Evolutionary conservation across 2,329 filamentous ascomycete genomes (phyloP).

Genomic region (Fusarium algeriense): DNA sequence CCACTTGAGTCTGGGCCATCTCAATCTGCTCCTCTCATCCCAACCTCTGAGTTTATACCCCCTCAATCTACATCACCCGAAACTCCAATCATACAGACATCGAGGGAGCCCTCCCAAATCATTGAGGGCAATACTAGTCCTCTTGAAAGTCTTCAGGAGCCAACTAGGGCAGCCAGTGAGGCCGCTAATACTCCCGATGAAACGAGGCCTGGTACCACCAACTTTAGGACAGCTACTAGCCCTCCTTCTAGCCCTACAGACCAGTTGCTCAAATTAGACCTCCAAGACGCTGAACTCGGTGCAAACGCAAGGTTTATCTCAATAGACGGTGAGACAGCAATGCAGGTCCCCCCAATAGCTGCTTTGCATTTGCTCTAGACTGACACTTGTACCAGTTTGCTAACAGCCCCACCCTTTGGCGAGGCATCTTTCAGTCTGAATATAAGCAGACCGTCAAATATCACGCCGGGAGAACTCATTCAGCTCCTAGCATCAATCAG

Average conservation of each 20-base stretch:
- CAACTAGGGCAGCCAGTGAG: not conserved
- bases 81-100: too few relatives aligned
- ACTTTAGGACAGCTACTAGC: not conserved
- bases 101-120: too few relatives aligned
- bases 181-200: not conserved
- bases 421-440: not conserved
- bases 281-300: not conserved
- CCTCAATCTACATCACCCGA: too few relatives aligned
- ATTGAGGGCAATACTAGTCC: too few relatives aligned
- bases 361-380: not conserved
- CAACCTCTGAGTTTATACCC: too few relatives aligned
- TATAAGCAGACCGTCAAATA: not conserved
- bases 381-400: not conserved
- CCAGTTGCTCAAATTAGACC: not conserved
- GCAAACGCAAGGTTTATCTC: not conserved
- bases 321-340: not conserved
- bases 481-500: not conserved
- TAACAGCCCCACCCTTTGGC: not conserved
- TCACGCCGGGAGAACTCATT: not conserved
- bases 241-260: not conserved
- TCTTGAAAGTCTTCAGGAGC: not conserved
- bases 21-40: too few relatives aligned
- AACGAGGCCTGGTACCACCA: not conserved
- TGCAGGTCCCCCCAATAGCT: not conserved
- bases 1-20: too few relatives aligned